A percentile compares a stretch with the other conserved stretches of the same genome.
These are phyloP conservation scores for Oryza nivara DNA, from an alignment of 176 grass and related monocot species.

Conservation along the genomic window DNA sequence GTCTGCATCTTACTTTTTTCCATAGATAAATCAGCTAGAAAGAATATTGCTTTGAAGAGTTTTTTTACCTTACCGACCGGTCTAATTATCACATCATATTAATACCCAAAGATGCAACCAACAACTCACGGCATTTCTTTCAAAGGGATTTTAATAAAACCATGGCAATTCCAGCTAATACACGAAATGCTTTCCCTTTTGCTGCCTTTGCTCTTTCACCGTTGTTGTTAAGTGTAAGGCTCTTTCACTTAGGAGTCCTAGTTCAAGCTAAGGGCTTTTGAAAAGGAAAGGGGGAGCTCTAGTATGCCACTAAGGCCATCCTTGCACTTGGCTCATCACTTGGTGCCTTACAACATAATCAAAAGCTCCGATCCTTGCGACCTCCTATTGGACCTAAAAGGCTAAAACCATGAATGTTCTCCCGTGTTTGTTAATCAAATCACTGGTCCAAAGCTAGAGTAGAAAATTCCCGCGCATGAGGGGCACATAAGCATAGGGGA, in stretches of 20 bases:
- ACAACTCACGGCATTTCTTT: neutral
- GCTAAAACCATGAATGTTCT: neutral
- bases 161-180: neutral
- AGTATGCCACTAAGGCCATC: neutral
- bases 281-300: neutral
- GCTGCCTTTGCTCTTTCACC: neutral
- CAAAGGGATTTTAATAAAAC: neutral
- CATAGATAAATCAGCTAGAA: neutral
- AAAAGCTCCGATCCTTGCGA: conserved; percentile 7
- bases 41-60: neutral
- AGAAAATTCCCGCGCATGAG: neutral
- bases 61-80: neutral
- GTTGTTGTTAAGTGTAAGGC: neutral
- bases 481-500: neutral
- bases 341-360: conserved; percentile 22
- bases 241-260: neutral
- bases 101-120: neutral
- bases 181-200: neutral
- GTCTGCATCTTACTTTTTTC: neutral
- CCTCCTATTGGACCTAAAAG: conserved; percentile 10
- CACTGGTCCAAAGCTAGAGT: conserved; percentile 5
- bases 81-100: neutral
- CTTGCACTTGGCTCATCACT: neutral
- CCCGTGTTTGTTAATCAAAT: conserved; percentile 34
- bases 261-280: conserved; percentile 13